phyloP scores from a whole-genome alignment of 805 yeast species.

The Debaryomyces tyrocola region DNA sequence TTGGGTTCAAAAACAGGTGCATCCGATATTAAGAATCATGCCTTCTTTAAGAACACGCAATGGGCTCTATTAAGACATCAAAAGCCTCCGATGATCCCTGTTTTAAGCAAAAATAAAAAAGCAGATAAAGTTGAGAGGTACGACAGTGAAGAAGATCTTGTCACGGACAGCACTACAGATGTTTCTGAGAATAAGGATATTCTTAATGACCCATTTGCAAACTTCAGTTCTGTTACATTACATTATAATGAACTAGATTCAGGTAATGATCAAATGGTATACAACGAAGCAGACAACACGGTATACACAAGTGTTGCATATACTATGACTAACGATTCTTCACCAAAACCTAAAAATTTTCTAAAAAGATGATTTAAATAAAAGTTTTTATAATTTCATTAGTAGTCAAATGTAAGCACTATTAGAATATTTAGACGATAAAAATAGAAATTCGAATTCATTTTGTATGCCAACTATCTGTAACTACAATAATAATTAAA shows the following conservation, averaged over 20 bases:
- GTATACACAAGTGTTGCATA: conserved; percentile 58
- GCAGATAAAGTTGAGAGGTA: conserved; percentile 15
- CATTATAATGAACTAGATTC: conserved; percentile 62
- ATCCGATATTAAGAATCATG: conserved; percentile 87
- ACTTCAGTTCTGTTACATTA: conserved; percentile 82
- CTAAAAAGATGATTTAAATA: conserved; percentile 23
- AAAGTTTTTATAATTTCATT: no score
- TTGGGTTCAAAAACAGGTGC: conserved; percentile 94
- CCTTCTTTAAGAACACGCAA: conserved; percentile 85
- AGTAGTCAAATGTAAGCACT: no score
- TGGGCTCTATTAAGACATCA: conserved; percentile 95
- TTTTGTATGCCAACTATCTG: no score
- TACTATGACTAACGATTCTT: conserved; percentile 41
- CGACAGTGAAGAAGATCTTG: conserved; percentile 11
- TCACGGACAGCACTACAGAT: conserved; percentile 10
- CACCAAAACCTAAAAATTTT: conserved; percentile 28
- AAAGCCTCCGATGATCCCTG: conserved; percentile 95
- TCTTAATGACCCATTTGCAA: conserved; percentile 71
- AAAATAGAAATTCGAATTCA: no score
- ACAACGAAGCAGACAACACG: conserved; percentile 35
- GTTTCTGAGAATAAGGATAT: conserved; percentile 22
- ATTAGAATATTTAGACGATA: no score
- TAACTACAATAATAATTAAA: no score
- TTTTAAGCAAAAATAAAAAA: conserved; percentile 43
- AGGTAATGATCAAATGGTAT: conserved; percentile 43